Percentiles rank a stretch among this genome's conserved stretches.
These are phyloP conservation scores for Strobilomyces echinocephalus DNA, from an alignment of 768 basidiomycete species.

Conservation along the genomic window DNA sequence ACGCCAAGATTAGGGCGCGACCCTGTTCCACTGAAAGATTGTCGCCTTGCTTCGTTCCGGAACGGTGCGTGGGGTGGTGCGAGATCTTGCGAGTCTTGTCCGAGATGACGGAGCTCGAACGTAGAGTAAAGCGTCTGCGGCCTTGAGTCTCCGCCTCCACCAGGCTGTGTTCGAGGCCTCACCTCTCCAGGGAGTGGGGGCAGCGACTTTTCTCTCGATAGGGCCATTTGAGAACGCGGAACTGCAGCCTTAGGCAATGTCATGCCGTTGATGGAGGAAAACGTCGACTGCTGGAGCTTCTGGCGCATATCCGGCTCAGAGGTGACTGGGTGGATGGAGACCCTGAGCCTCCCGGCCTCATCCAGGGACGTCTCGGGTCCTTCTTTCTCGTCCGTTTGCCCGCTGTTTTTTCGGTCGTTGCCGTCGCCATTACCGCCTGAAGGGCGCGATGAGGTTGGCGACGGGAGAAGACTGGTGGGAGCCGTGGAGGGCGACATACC, in stretches of 20 bases:
- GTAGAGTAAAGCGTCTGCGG: slow-evolving; percentile 65
- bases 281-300: slow-evolving; percentile 36
- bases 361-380: slow-evolving; percentile 26
- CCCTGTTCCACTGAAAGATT: slow-evolving; percentile 69
- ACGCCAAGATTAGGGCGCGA: slow-evolving; percentile 49
- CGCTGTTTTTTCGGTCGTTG: slow-evolving; percentile 39
- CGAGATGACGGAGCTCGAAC: slow-evolving; percentile 52
- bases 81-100: slow-evolving; percentile 43
- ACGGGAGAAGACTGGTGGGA: slow-evolving; percentile 70
- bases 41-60: slow-evolving; percentile 58
- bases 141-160: slow-evolving; percentile 39
- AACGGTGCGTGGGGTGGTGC: slow-evolving; percentile 62
- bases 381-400: slow-evolving; percentile 43
- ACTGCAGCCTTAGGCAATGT: slow-evolving; percentile 22
- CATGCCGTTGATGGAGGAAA: slow-evolving; percentile 31
- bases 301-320: slow-evolving; percentile 63
- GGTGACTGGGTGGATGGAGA: slow-evolving; percentile 45
- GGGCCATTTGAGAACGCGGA: slow-evolving; percentile 12
- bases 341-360: slow-evolving; percentile 35
- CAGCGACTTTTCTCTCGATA: slow-evolving; percentile 66
- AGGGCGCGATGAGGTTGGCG: slow-evolving; percentile 68
- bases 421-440: slow-evolving; percentile 54
- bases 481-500: slow-evolving; percentile 73
- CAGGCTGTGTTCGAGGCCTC: slow-evolving; percentile 36
- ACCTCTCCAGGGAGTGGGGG: slow-evolving; percentile 69